Evolutionary conservation across 352 stramenopile species (phyloP), one percentile per base, ranked within the genome.

Genomic region (Globisporangium sylvaticum): DNA sequence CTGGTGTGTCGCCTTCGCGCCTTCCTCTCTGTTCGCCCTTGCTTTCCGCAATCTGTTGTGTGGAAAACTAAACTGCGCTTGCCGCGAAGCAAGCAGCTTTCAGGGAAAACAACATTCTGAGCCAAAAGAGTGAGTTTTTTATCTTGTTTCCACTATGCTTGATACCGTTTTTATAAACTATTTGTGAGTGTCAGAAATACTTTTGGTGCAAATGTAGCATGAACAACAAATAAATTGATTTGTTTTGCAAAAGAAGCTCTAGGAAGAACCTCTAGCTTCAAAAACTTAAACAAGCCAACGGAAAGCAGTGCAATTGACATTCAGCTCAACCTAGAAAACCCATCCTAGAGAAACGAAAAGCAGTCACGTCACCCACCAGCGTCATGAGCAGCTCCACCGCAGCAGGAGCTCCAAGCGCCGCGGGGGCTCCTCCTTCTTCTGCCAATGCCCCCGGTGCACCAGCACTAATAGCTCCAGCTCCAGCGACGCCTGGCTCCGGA

Each of bases 21-120:
- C 53, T 58, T 58, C 53, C 53, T 58, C 39, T 58, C 53, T 58
- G 27, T 39, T 57, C 50, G 18, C 42, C 18, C 42, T 50, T 44
- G 37, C 37, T 44, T 42, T 34, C 31, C 31, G 31, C 7, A 34
- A 34, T 34, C 31, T 44, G 34, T 48, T 20, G 39, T n/a, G 14
- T n/a, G 39, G 39, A 22, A 48, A 48, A n/a, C 39, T 20, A 42
- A 42, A 42, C 34, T 42, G 31, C 31, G 31, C 31, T 42, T 42
- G 34, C 34, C 32, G 32, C 32, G 34, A 12, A 12, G 8, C 34
- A 42, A 42, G 34, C 34, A 34, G 31, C 31, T 34, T 34, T 34
- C 31, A 34, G 31, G 31, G 31, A 34, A 34, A 34, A 4, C 7
- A 34, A 34, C 7, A 3, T 34, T 34, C 31, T 9, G 31, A 34